A percentile compares a stretch with the other conserved stretches of the same genome.
These are phyloP conservation scores for Crithidia sp. DNA, from an alignment of 208 protist species.

Conservation along the genomic window DNA sequence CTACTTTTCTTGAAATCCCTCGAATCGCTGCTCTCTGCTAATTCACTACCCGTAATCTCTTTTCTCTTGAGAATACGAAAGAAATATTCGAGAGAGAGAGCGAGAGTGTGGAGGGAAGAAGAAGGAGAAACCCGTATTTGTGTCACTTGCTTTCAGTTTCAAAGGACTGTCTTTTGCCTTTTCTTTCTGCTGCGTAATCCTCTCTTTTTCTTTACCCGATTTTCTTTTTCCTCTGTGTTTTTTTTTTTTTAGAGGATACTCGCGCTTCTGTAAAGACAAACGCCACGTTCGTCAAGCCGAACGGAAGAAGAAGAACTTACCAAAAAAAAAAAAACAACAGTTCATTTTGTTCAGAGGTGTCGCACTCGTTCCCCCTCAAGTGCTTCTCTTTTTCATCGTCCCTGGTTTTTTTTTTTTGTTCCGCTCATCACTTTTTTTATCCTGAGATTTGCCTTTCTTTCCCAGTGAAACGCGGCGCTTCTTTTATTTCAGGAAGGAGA, in stretches of 20 bases:
- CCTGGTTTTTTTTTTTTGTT: background rate
- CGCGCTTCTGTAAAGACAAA: too few species aligned
- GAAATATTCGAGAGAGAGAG: too few species aligned
- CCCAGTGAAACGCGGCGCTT: background rate
- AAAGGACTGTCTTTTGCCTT: too few species aligned
- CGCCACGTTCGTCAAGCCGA: background rate
- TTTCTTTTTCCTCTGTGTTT: background rate
- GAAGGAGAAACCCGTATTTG: too few species aligned
- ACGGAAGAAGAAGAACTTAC: background rate
- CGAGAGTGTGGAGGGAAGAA: too few species aligned
- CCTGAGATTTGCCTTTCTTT: slow-evolving; percentile 7
- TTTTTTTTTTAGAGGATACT: too few species aligned
- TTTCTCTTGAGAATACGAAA: background rate
- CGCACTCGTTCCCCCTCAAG: too few species aligned
- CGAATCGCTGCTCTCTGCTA: too few species aligned
- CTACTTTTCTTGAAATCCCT: background rate
- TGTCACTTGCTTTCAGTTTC: too few species aligned
- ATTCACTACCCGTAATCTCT: background rate
- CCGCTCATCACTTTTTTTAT: background rate
- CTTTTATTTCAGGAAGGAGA: background rate
- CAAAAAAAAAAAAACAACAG: background rate
- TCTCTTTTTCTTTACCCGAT: too few species aligned
- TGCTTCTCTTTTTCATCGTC: background rate
- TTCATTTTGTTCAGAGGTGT: background rate
- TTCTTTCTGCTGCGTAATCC: too few species aligned